Conservation (phyloP, 148 eudicot genomes). For the Tetragonia tetragonoides region DNA sequence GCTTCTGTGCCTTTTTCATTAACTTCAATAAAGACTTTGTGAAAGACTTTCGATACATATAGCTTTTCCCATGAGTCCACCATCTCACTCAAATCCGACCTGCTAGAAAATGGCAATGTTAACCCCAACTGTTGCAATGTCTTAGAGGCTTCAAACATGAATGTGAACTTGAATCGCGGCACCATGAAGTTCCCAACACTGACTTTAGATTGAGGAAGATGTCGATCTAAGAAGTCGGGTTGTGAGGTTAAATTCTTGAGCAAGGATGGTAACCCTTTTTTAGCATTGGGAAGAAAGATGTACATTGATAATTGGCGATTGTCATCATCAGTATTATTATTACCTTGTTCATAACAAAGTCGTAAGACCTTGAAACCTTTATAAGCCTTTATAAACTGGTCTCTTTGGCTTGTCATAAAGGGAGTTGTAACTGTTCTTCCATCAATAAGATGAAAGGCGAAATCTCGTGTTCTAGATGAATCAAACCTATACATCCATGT, state of each 20-base stretch:
- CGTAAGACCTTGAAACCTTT: slow-evolving; percentile 18
- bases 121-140: slow-evolving; percentile 8
- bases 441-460: slow-evolving; percentile 11
- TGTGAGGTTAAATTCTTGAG: neutral
- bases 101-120: neutral
- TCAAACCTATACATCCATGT: neutral
- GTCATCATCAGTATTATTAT: too few relatives aligned
- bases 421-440: neutral
- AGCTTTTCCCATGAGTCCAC: slow-evolving; percentile 3
- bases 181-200: neutral
- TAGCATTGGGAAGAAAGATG: slow-evolving; percentile 18
- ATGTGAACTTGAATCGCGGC: slow-evolving; percentile 22
- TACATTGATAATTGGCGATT: slow-evolving; percentile 13
- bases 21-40: slow-evolving; percentile 17
- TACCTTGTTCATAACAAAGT: slow-evolving; percentile 11
- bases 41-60: neutral
- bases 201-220: neutral
- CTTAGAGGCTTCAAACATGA: neutral
- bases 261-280: slow-evolving; percentile 7
- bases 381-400: neutral
- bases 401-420: neutral
- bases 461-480: neutral
- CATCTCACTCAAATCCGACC: slow-evolving; percentile 19
- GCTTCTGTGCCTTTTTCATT: slow-evolving; percentile 29
- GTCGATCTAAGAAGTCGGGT: neutral